These are phyloP conservation scores for Hyphopichia khmerensis DNA, from an alignment of 1,139 yeast genomes.

Conservation along the genomic window DNA sequence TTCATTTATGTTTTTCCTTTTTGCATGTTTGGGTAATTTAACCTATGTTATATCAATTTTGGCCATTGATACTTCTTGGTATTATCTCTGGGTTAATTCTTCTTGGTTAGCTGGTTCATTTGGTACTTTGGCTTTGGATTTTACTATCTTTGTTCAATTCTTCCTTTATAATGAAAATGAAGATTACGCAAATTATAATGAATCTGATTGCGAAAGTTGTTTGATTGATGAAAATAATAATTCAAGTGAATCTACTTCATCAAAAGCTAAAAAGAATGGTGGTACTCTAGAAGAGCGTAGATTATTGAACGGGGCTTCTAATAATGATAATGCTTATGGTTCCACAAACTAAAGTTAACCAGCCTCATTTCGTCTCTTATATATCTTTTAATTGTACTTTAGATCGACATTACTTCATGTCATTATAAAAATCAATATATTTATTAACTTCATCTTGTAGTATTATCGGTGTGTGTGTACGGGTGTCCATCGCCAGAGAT, in stretches of 20 bases:
- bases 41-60: slow-evolving; percentile 86
- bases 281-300: background rate
- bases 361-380: too few species aligned
- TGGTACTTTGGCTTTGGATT: slow-evolving; percentile 84
- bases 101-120: slow-evolving; percentile 92
- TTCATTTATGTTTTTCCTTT: slow-evolving; percentile 83
- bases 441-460: too few species aligned
- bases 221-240: background rate
- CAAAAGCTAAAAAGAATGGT: background rate
- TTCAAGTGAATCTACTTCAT: background rate
- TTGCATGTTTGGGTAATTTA: slow-evolving; percentile 90
- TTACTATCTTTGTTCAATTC: slow-evolving; percentile 82
- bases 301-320: background rate
- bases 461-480: too few species aligned
- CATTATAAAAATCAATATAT: too few species aligned
- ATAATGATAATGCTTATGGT: background rate
- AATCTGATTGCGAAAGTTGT: background rate
- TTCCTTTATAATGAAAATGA: slow-evolving; percentile 62
- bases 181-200: background rate
- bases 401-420: too few species aligned
- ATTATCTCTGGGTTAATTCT: slow-evolving; percentile 74
- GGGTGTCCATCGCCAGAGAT: too few species aligned
- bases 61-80: slow-evolving; percentile 67
- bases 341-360: background rate
- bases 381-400: too few species aligned